These are phyloP conservation scores for Pseudogymnoascus sp. DNA, from an alignment of 2,329 filamentous ascomycete genomes.

Conservation along the genomic window DNA sequence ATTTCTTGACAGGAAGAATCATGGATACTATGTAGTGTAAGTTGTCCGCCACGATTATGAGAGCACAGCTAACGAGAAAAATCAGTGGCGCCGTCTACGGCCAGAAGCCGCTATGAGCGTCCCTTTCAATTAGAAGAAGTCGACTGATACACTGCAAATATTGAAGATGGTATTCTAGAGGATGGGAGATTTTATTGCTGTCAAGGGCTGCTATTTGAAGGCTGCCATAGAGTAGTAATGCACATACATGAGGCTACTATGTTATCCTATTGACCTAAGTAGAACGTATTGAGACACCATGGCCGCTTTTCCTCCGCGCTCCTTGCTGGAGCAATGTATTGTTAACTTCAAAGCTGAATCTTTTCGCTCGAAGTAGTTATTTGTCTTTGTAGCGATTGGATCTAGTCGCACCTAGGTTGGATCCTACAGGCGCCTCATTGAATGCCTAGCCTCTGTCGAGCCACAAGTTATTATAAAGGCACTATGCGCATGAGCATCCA, in stretches of 20 bases:
- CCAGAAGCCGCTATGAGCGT: neutral
- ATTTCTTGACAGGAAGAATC: conserved; percentile 7
- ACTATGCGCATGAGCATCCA: neutral
- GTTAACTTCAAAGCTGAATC: neutral
- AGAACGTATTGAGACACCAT: neutral
- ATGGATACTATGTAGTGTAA: conserved; percentile 4
- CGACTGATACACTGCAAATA: neutral
- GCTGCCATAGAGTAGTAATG: neutral
- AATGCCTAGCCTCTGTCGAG: neutral
- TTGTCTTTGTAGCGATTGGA: neutral
- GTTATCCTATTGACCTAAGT: neutral
- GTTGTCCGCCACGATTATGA: neutral
- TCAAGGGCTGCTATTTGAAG: neutral
- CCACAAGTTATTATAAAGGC: neutral
- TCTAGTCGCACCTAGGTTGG: neutral
- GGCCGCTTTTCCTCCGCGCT: neutral
- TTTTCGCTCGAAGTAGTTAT: neutral
- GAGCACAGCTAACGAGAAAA: neutral
- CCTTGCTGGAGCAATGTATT: neutral
- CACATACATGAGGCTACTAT: neutral
- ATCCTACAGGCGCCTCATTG: neutral
- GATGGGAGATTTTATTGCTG: neutral
- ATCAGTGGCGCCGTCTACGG: neutral
- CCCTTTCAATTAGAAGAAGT: neutral
- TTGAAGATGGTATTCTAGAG: neutral